These are phyloP conservation scores for Salpingoeca rosetta DNA, from an alignment of 78 protist species.

Conservation along the genomic window DNA sequence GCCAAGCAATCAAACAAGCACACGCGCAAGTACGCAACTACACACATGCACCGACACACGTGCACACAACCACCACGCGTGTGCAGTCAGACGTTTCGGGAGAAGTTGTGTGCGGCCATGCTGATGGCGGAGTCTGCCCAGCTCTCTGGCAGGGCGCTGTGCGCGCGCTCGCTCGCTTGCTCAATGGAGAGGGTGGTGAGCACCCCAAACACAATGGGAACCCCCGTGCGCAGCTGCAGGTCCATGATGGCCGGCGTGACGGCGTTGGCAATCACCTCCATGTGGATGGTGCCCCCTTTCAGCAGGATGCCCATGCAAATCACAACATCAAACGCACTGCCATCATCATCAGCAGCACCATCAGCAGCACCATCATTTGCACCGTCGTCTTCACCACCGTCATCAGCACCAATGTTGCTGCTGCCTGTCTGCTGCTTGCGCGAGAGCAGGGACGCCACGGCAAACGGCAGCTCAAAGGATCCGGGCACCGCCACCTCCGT, in stretches of 20 bases:
- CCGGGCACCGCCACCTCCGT: constrained; percentile 43
- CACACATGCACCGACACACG: too few relatives aligned
- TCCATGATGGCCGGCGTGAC: constrained; percentile 29
- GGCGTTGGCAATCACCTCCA: constrained; percentile 27
- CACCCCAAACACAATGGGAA: constrained; percentile 34
- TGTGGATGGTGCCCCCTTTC: background rate
- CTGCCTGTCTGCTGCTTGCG: too few relatives aligned
- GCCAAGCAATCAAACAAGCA: background rate
- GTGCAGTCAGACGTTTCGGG: too few relatives aligned
- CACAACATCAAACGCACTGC: constrained; percentile 27
- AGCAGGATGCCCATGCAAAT: constrained; percentile 35
- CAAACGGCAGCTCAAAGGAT: constrained; percentile 55
- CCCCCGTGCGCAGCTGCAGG: constrained; percentile 20
- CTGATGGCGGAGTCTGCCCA: background rate
- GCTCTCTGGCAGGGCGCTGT: background rate
- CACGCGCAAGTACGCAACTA: background rate
- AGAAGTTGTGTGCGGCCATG: background rate
- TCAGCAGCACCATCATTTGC: constrained; percentile 26
- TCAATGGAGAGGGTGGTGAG: background rate
- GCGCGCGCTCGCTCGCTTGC: background rate
- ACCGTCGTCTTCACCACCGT: too few relatives aligned
- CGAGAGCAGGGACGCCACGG: constrained; percentile 15
- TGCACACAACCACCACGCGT: background rate
- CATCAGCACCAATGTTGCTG: too few relatives aligned
- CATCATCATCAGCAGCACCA: too few relatives aligned